Evolutionary conservation across 179 eudicot species (phyloP), one percentile per base, ranked within the genome.

Genomic region (Heliamphora pulchella): DNA sequence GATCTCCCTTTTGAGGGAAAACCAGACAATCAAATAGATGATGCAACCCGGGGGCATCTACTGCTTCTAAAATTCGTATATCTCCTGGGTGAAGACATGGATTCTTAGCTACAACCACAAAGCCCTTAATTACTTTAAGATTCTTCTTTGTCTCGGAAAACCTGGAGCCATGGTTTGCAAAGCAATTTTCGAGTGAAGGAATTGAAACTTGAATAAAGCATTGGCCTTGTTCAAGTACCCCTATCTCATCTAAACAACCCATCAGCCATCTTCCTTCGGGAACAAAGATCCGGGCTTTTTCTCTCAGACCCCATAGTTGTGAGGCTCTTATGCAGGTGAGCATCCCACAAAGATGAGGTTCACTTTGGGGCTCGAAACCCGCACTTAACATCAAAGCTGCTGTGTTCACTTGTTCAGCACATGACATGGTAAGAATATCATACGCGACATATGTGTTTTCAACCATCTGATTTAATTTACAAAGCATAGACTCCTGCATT

Each of bases 81-180:
- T 95, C 98, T 64, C 98, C 98, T 0, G 98, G 98, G 82, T 95
- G 98, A 80, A 95, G 97, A 83, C 98, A 95, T 0, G 98, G 98
- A 78, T 93, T 95, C 84, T 95, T 92, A 8, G 94, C 93, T 1
- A 95, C 83, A 61, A 87, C 91, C 58, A 94, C 98, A 39, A 83
- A 74, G 5, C 97, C 98, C 80, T 84, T 86, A 10, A 95, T 83
- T 17, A 92, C 89, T 72, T 84, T 55, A 1, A 89, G 66, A 51
- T 89, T 86, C 57, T 83, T 91, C 71, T 74, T 82, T 41, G 78
- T 65, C 77, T 73, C 93, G 1, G 89, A 89, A 83, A 95, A 93
- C 75, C 79, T 82, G 3, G 93, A 78, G 2, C 98, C 97, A 71
- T 92, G 98, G 73, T 85, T 89, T 17, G 84, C 86, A 79, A 95